A percentile compares a stretch with the other conserved stretches of the same genome.
Evolutionary conservation across 495 filamentous ascomycete genomes (phyloP).

Genomic region (Poronia punctata): DNA sequence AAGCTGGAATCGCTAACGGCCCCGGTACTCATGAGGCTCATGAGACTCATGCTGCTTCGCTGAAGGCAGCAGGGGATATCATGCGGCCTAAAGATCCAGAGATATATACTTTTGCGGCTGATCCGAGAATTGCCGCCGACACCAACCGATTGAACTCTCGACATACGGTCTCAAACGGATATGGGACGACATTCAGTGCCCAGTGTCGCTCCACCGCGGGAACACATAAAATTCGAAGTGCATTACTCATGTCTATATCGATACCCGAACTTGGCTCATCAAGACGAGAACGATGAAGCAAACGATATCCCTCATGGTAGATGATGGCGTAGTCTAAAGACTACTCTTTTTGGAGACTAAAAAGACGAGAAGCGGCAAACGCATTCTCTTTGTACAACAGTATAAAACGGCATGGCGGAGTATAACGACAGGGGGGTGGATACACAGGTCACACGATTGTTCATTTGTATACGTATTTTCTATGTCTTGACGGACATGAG

Average conservation of each 20-base stretch:
- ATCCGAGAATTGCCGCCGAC: too few species aligned
- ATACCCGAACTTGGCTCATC: background rate
- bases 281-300: slow-evolving; percentile 9
- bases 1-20: too few species aligned
- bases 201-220: background rate
- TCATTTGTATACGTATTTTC: slow-evolving; percentile 8
- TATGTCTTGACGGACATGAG: background rate
- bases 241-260: background rate
- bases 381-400: slow-evolving; percentile 9
- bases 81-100: too few species aligned
- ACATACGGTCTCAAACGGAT: too few species aligned
- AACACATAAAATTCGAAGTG: background rate
- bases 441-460: background rate
- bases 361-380: background rate
- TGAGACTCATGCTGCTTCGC: too few species aligned
- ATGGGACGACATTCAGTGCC: too few species aligned
- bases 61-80: too few species aligned
- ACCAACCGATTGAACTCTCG: too few species aligned
- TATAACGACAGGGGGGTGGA: background rate
- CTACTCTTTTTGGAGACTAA: background rate
- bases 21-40: too few species aligned
- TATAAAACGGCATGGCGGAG: slow-evolving; percentile 1
- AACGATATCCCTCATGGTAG: slow-evolving; percentile 3
- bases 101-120: too few species aligned
- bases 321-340: background rate